These are phyloP conservation scores for Xylaria multiplex DNA, from an alignment of 2,329 filamentous ascomycete genomes.

Conservation along the genomic window DNA sequence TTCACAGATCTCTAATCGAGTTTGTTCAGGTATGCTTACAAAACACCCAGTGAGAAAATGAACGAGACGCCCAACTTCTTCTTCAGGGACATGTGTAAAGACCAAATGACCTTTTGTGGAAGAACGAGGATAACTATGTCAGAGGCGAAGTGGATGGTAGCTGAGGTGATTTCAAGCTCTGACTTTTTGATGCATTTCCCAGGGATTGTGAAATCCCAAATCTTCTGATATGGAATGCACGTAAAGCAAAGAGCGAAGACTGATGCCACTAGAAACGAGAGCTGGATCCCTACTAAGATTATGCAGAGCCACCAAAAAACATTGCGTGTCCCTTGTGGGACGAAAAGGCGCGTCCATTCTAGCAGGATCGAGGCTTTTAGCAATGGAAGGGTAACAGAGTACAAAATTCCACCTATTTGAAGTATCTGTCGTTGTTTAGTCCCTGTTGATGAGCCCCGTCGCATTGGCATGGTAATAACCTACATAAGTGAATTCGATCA, in stretches of 20 bases:
- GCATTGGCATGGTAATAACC: conserved; percentile 3
- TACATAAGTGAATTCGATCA: conserved; percentile 35
- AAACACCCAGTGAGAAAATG: conserved; percentile 48
- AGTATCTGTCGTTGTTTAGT: conserved; percentile 34
- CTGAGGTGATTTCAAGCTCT: conserved; percentile 35
- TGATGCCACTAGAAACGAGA: conserved; percentile 30
- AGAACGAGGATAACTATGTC: conserved; percentile 31
- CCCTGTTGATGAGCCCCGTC: background rate
- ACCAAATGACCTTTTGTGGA: conserved; percentile 33
- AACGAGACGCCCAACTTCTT: conserved; percentile 49
- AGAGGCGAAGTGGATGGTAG: conserved; percentile 35
- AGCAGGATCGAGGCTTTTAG: conserved; percentile 38
- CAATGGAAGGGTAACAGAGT: conserved; percentile 29
- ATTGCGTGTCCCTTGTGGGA: conserved; percentile 33
- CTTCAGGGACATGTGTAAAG: conserved; percentile 46
- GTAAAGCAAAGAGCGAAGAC: conserved; percentile 32
- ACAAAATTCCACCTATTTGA: conserved; percentile 34
- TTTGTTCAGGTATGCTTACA: conserved; percentile 37
- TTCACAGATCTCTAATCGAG: background rate
- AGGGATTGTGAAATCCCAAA: conserved; percentile 37
- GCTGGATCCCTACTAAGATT: conserved; percentile 24
- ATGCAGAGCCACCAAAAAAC: conserved; percentile 38
- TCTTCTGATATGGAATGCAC: conserved; percentile 35
- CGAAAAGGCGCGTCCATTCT: conserved; percentile 39
- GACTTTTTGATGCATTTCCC: conserved; percentile 36